phyloP scores from a whole-genome alignment of 2,329 filamentous ascomycete species.

The Thielaviopsis cerberus region DNA sequence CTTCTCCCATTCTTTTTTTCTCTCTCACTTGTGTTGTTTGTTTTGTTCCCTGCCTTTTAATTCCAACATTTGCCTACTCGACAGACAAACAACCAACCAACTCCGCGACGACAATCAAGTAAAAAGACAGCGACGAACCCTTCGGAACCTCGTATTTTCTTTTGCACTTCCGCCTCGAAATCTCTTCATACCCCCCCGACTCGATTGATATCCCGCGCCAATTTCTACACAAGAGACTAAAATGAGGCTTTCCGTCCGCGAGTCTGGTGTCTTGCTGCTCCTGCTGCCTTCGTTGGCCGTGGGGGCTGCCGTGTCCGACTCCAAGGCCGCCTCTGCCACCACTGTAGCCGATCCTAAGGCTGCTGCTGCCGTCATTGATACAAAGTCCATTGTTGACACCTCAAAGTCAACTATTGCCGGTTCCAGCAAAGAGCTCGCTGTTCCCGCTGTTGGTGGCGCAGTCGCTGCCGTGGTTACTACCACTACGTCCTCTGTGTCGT shows the following conservation, averaged over 20 bases:
- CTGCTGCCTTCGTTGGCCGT: conserved; percentile 11
- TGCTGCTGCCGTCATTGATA: background rate
- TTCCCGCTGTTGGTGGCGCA: background rate
- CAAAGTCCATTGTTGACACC: conserved; percentile 7
- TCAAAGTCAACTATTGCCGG: conserved; percentile 24
- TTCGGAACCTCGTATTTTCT: background rate
- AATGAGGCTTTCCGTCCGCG: conserved; percentile 9
- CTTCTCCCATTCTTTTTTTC: background rate
- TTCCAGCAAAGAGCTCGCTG: conserved; percentile 7
- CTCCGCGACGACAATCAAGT: background rate
- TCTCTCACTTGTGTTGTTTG: background rate
- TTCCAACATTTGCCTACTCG: background rate
- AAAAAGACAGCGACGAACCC: background rate
- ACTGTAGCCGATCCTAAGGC: background rate
- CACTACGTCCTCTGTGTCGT: background rate
- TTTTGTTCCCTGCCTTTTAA: background rate
- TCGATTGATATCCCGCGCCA: background rate
- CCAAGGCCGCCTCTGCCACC: background rate
- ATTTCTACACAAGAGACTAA: background rate
- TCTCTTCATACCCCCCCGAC: background rate
- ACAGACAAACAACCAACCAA: background rate
- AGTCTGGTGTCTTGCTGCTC: conserved; percentile 8
- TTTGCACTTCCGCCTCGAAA: background rate
- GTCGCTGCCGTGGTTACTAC: background rate
- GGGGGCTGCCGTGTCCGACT: conserved; percentile 6